Evolutionary conservation across 108 stramenopile species (phyloP).

Genomic region (Discostella pseudostelligera): DNA sequence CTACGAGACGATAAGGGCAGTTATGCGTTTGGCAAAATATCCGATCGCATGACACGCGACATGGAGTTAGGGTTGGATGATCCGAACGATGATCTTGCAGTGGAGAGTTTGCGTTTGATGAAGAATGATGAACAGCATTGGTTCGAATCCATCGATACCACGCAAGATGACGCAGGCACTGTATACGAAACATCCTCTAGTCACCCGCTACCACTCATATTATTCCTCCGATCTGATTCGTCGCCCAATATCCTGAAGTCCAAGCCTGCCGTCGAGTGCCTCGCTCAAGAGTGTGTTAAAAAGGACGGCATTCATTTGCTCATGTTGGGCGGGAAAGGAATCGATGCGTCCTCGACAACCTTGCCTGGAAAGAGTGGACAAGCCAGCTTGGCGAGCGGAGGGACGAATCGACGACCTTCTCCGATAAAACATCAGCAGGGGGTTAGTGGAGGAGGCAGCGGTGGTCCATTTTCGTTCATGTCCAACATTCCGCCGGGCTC

Average conservation of each 20-base stretch:
- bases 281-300: constrained; percentile 72
- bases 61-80: constrained; percentile 72
- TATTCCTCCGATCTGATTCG: constrained; percentile 75
- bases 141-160: constrained; percentile 23
- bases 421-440: constrained; percentile 18
- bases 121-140: constrained; percentile 61
- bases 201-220: constrained; percentile 57
- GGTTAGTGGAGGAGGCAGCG: not conserved
- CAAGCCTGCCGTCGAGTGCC: constrained; percentile 72
- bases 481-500: constrained; percentile 48
- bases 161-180: constrained; percentile 1
- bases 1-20: not conserved
- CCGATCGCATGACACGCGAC: constrained; percentile 73
- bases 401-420: constrained; percentile 27
- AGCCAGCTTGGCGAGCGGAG: constrained; percentile 12
- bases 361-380: constrained; percentile 37
- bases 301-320: constrained; percentile 70
- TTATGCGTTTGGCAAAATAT: constrained; percentile 50
- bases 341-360: constrained; percentile 63
- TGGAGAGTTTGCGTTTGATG: constrained; percentile 65
- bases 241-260: constrained; percentile 71
- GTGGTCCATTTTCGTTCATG: constrained; percentile 49
- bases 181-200: not conserved
- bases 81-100: constrained; percentile 78
- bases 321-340: constrained; percentile 71